These are phyloP conservation scores for Pythium aquatile DNA, from an alignment of 352 stramenopile species.

Conservation along the genomic window DNA sequence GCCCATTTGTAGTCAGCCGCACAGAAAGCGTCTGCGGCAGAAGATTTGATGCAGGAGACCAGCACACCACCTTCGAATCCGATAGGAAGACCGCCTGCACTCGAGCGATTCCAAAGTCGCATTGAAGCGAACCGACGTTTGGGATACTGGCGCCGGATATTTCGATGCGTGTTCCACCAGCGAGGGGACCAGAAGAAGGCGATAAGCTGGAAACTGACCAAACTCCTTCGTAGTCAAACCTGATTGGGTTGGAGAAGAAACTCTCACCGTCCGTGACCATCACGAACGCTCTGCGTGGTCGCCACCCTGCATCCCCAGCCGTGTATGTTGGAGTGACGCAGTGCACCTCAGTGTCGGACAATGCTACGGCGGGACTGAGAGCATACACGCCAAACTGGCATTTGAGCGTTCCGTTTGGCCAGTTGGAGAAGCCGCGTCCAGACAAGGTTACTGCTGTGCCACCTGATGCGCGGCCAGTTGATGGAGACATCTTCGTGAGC, in stretches of 20 bases:
- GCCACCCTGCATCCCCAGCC: slow-evolving; percentile 18
- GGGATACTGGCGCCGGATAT: slow-evolving; percentile 28
- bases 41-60: background rate
- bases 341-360: slow-evolving; percentile 38
- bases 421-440: slow-evolving; percentile 44
- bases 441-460: slow-evolving; percentile 41
- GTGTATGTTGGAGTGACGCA: slow-evolving; percentile 42
- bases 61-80: slow-evolving; percentile 8
- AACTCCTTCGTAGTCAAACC: slow-evolving; percentile 43
- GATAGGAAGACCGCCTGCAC: slow-evolving; percentile 13
- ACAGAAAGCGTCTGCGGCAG: slow-evolving; percentile 29
- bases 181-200: slow-evolving; percentile 31
- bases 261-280: slow-evolving; percentile 53
- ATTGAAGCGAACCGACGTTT: slow-evolving; percentile 16
- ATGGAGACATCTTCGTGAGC: slow-evolving; percentile 27
- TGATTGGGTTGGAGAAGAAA: slow-evolving; percentile 62
- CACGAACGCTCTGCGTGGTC: slow-evolving; percentile 35
- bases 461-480: slow-evolving; percentile 31
- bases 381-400: slow-evolving; percentile 58
- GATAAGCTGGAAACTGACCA: slow-evolving; percentile 35
- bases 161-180: slow-evolving; percentile 36
- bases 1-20: slow-evolving; percentile 49
- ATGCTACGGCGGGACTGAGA: slow-evolving; percentile 30
- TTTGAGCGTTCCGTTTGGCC: slow-evolving; percentile 27
- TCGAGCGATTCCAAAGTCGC: slow-evolving; percentile 16